Conservation (phyloP, 257 asterid species). For the Ballota nigra region DNA sequence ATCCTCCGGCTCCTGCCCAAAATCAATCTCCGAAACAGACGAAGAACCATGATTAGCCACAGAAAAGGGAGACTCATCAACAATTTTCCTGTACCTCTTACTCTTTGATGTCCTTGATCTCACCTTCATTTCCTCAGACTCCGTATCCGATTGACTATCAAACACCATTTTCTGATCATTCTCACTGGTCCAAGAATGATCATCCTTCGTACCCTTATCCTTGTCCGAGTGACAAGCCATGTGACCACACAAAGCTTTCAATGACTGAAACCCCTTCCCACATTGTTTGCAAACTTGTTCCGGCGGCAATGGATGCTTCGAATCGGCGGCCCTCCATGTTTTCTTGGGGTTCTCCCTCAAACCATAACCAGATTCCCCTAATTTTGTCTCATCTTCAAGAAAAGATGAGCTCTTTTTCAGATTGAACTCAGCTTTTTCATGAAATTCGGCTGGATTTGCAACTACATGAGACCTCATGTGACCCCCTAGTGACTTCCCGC, state of each 20-base stretch:
- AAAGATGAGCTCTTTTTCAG: conserved; percentile 37
- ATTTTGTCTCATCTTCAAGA: conserved; percentile 25
- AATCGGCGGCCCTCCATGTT: conserved; percentile 71
- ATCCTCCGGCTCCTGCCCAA: conserved; percentile 72
- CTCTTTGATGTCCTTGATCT: conserved; percentile 42
- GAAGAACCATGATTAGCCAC: conserved; percentile 56
- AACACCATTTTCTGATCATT: conserved; percentile 53
- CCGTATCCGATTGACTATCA: conserved; percentile 68
- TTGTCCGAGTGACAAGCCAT: conserved; percentile 96
- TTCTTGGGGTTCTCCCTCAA: conserved; percentile 90
- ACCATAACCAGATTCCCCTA: conserved; percentile 44
- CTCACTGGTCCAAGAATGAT: conserved; percentile 77
- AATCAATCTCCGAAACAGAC: conserved; percentile 66
- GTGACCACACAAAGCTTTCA: conserved; percentile 94
- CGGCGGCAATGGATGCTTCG: conserved; percentile 40
- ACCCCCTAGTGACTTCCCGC: conserved; percentile 88
- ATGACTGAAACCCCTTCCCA: conserved; percentile 85
- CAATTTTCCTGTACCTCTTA: conserved; percentile 52
- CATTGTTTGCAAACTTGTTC: conserved; percentile 85
- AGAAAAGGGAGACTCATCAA: conserved; percentile 38
- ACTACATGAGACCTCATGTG: conserved; percentile 82
- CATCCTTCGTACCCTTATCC: conserved; percentile 65
- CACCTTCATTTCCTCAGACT: conserved; percentile 43
- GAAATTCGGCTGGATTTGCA: conserved; percentile 59
- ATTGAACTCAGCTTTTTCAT: conserved; percentile 36